Base-by-base conservation (phyloP, 1,284 basidiomycete genomes). In the Naganishia cerealis region DNA sequence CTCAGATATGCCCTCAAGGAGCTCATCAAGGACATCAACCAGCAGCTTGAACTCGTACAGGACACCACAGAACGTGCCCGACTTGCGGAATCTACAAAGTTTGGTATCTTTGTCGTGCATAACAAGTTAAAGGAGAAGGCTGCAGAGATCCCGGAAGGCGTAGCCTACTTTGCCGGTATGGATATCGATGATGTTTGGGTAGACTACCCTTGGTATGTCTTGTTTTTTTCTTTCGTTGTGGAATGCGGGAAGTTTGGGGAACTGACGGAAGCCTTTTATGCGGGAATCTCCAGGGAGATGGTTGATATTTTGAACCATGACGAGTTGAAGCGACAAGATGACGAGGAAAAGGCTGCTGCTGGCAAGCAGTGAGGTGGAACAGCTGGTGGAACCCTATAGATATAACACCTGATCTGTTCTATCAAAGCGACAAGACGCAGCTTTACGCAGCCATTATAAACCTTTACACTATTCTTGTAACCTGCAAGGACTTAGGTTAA, bases 31-130 rank as follows among this genome's bases (percentile, higher is more conserved):
- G 94, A 97, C 76, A 89, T 94, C 63, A 88, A 92, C 75, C 82
- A 82, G 71, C 91, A 91, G 75, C 83, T 93, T 24, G 80, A 70
- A 26, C 84, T 88, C 68, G 86, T 88, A 7, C 77, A 80, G 12
- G 40, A 63, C 67, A 88, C 88, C 76, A 79, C 83, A 13, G 88
- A 93, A 75, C 87, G 90, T 67, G 87, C 88, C 38, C 85, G 84
- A 2, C 81, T 89, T 67, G 86, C 87, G 38, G 71, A 69, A 2
- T 73, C 74, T 70, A 93, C 94, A 52, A 84, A 90, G 78, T 91
- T 96, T 71, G 92, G 86, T 1, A 84, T 95, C 72, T 97, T 96
- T 77, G 93, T 95, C 46, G 94, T 97, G 18, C 93, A 96, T 82
- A 68, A 42, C 50, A 81, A 78, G 82, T 83, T 87, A 71, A 95